Percentiles rank a stretch among this genome's conserved stretches.
phyloP scores from a whole-genome alignment of 2,329 filamentous ascomycete species.

The Cryphonectria parasitica region DNA sequence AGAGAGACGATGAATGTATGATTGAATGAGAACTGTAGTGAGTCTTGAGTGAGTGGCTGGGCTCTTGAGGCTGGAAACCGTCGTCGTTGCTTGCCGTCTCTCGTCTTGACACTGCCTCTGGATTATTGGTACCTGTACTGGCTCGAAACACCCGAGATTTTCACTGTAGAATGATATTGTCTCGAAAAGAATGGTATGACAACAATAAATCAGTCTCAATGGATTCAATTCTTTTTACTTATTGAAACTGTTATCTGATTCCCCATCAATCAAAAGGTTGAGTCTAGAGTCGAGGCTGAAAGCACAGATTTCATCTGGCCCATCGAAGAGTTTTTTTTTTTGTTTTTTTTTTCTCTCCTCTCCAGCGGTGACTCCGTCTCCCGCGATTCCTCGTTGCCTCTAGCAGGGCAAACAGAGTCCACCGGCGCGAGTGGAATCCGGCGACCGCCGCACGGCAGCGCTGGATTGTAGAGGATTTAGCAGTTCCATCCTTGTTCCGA shows the following conservation, averaged over 20 bases:
- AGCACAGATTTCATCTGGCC: not conserved
- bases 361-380: not conserved
- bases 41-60: too few relatives aligned
- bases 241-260: not conserved
- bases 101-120: too few relatives aligned
- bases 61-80: not conserved
- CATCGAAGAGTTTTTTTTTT: not conserved
- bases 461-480: not conserved
- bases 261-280: not conserved
- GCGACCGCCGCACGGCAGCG: slow-evolving; percentile 20
- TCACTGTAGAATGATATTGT: too few relatives aligned
- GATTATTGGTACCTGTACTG: too few relatives aligned
- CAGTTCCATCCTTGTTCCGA: slow-evolving; percentile 16
- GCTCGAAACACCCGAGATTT: not conserved
- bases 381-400: slow-evolving; percentile 11
- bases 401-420: slow-evolving; percentile 9
- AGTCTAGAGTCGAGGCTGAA: not conserved
- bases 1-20: not conserved
- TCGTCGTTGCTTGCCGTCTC: too few relatives aligned
- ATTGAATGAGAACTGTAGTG: not conserved
- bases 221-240: not conserved
- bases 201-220: not conserved
- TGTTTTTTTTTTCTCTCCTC: not conserved
- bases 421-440: slow-evolving; percentile 7
- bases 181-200: not conserved